Conservation (phyloP, 495 filamentous ascomycete genomes). For the Neurospora hispaniola region DNA sequence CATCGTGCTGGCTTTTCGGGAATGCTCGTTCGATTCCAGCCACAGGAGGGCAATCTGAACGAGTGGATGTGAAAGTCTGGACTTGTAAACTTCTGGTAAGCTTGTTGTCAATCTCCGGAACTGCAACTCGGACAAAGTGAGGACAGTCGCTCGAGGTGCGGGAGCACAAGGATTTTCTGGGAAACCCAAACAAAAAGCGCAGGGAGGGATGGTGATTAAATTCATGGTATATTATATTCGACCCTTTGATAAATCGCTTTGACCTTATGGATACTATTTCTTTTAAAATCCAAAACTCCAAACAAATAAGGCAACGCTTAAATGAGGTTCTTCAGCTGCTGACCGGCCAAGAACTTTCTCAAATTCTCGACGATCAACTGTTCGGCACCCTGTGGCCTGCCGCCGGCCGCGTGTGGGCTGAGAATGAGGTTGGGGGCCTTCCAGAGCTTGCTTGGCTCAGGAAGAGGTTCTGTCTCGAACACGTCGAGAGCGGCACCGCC, state of each 20-base stretch:
- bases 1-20: too few species aligned
- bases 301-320: constrained; percentile 8
- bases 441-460: constrained; percentile 27
- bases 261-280: background rate
- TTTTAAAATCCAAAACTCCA: background rate
- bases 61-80: too few species aligned
- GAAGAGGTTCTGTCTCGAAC: constrained; percentile 64
- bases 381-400: constrained; percentile 44
- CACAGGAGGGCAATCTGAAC: too few species aligned
- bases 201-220: too few species aligned
- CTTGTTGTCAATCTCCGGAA: too few species aligned
- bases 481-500: constrained; percentile 64
- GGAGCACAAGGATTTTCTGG: too few species aligned
- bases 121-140: too few species aligned
- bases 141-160: too few species aligned
- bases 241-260: background rate
- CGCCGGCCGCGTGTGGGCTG: constrained; percentile 38
- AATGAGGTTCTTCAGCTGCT: constrained; percentile 43
- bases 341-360: constrained; percentile 38
- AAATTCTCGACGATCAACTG: constrained; percentile 44
- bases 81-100: too few species aligned
- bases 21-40: too few species aligned
- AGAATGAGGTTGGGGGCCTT: constrained; percentile 29
- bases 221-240: background rate
- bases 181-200: too few species aligned